Base-by-base conservation (phyloP, 345 rosid genomes). In the Citrus australasica region DNA sequence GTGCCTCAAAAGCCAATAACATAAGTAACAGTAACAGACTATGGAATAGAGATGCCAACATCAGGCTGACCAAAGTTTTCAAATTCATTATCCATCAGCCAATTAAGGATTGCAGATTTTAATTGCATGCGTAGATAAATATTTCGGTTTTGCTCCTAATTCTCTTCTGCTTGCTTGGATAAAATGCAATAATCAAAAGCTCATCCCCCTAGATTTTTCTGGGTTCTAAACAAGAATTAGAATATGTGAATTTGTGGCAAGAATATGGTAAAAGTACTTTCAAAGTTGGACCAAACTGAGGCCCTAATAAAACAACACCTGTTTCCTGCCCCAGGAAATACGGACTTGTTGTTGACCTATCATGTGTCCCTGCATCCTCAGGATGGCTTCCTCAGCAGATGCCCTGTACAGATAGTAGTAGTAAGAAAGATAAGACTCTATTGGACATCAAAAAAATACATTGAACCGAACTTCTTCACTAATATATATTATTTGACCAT, bases 351-450 rank as follows among this genome's bases (percentile, higher is more conserved):
- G 98, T 86, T 92, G 97, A 87, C 99, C 98, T 85, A 96, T 92
- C 85, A 90, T 66, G 73, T 91, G 92, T 48, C 95, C 98, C 79
- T 96, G 97, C 98, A 92, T 90, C 83, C 92, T 90, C 76, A 86
- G 91, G 56, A 92, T 84, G 81, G 98, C 97, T 78, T 96, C 98
- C 82, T 94, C 99, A 38, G 97, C 97, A 78, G 99, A 94, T 74
- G 87, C 67, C 86, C 99, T 96, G 24, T 63, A n/a, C 27, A 61
- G 62, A 60, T 19, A 68, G 32, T 32, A 69, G 27, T 67, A 42
- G 56, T 55, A 28, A 78, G 55, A 74, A 16, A 65, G 7, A 53
- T 76, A 55, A 79, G 64, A 68, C 60, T 4, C 7, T 71, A 62
- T 56, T 37, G 48, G 19, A 76, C 38, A 53, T 69, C 32, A 73